Base-by-base conservation (phyloP, 148 eudicot species). In the Chenopodium quinoa region DNA sequence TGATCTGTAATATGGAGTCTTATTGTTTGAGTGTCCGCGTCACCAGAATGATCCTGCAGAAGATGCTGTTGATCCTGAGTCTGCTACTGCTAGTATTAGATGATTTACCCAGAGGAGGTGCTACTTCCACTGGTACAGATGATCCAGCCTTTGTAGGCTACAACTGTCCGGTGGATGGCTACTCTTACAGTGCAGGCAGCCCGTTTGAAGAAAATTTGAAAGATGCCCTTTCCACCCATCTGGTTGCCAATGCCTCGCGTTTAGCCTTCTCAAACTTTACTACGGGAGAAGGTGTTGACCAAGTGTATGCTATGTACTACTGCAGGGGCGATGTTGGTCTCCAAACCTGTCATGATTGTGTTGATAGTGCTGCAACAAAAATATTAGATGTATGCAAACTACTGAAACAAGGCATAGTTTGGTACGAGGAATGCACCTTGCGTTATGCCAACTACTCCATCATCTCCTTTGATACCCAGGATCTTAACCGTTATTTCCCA, bases 351-450 rank as follows among this genome's bases (percentile, higher is more conserved):
- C 82, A 48, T 8, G 32, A 71, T 4, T 87, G 89, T 46, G 83
- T 87, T 1, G 52, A 23, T 10, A 29, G 4, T 10, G 84, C 84
- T 1, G 19, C 63, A 0, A 3, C 14, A 17, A 75, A 32, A 8
- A 6, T 81, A 0, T 19, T 70, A 10, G 16, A 68, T 1, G 31
- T 3, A 27, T 83, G 84, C 71, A 63, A 66, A n/a, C 47, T 12
- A 9, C 19, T 37, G 23, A 83, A 81, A 31, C 62, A 46, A 64
- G 88, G 73, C 20, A 58, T 75, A 23, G 64, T 83, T 12, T 86
- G 81, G 84, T 80, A 73, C 48, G n/a, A 78, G 20, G 78, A 83
- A 20, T 86, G 88, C 74, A 83, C 80, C n/a, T 20, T 86, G 58
- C 84, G 82, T 29, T 86, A 83, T 74, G 66, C 84, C 48, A 86